Evolutionary conservation across 2,329 filamentous ascomycete genomes (phyloP).

Genomic region (Trichocomaceae sp.): DNA sequence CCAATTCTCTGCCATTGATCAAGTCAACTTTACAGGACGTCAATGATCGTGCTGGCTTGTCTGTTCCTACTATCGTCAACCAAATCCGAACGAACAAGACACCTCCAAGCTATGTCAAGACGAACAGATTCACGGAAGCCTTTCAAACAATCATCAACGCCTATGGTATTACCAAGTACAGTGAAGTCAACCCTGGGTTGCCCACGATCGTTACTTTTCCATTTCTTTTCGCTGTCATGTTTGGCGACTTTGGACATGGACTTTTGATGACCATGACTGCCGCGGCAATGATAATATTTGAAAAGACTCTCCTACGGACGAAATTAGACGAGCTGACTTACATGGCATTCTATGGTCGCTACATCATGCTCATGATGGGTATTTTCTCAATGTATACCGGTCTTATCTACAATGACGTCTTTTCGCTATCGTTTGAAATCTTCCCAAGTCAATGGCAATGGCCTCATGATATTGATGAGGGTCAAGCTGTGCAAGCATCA

Average conservation of each 20-base stretch:
- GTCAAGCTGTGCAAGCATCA: slow-evolving; percentile 57
- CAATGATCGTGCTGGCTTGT: slow-evolving; percentile 88
- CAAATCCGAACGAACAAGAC: slow-evolving; percentile 96
- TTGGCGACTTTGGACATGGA: slow-evolving; percentile 94
- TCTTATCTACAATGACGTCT: slow-evolving; percentile 94
- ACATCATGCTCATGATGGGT: slow-evolving; percentile 98
- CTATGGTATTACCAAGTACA: slow-evolving; percentile 95
- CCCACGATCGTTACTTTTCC: slow-evolving; percentile 96
- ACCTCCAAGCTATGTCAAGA: slow-evolving; percentile 93
- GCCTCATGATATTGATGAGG: slow-evolving; percentile 61
- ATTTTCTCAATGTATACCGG: slow-evolving; percentile 96
- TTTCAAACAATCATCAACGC: slow-evolving; percentile 99
- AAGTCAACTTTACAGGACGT: slow-evolving; percentile 93
- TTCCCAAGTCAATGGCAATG: slow-evolving; percentile 90
- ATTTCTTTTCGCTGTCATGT: slow-evolving; percentile 99
- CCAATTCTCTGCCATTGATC: slow-evolving; percentile 80
- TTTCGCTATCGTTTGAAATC: slow-evolving; percentile 85
- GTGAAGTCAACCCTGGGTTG: slow-evolving; percentile 91
- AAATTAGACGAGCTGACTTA: slow-evolving; percentile 96
- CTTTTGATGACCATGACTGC: slow-evolving; percentile 80
- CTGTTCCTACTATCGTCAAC: slow-evolving; percentile 98
- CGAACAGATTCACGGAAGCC: slow-evolving; percentile 95
- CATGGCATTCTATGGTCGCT: slow-evolving; percentile 98
- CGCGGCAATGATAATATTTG: slow-evolving; percentile 91
- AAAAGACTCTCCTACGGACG: slow-evolving; percentile 70